phyloP scores from a whole-genome alignment of 176 grass and related monocot genomes.

The Zoysia pacifica region DNA sequence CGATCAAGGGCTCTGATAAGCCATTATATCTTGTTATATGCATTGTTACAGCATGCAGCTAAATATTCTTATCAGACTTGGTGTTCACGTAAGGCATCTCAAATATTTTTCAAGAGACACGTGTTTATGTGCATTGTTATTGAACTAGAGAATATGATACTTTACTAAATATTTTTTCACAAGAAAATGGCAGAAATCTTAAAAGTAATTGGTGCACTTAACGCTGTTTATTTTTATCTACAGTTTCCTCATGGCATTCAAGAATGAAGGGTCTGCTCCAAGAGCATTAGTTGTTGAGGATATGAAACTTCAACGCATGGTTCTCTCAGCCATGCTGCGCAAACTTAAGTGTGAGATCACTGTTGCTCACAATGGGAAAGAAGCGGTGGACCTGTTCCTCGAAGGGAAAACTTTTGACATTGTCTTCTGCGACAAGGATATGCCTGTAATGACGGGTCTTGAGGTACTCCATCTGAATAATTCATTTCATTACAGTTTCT shows the following conservation, averaged over 20 bases:
- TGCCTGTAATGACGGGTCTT: slow-evolving; percentile 34
- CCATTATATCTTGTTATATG: no score
- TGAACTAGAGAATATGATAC: background rate
- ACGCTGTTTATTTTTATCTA: background rate
- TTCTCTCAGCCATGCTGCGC: slow-evolving; percentile 1
- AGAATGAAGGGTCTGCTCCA: background rate
- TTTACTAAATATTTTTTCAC: background rate
- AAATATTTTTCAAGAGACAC: background rate
- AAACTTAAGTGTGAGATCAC: background rate
- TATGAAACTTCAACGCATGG: background rate
- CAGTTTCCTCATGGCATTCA: background rate
- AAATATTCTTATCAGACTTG: background rate
- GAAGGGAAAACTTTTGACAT: slow-evolving; percentile 41
- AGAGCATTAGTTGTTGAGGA: slow-evolving; percentile 37
- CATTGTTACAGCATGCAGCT: background rate
- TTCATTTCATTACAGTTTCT: background rate
- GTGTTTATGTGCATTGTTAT: no score
- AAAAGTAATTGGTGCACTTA: background rate
- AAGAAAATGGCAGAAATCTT: background rate
- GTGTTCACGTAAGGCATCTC: background rate
- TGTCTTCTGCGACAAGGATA: slow-evolving; percentile 31
- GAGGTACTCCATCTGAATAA: slow-evolving; percentile 14
- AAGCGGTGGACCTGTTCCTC: slow-evolving; percentile 37
- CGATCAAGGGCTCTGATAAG: no score
- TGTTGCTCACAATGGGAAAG: slow-evolving; percentile 24